Percentiles rank a stretch among this genome's conserved stretches.
Conservation (phyloP, 441 rosid genomes). For the Pelargonium fulgidum region DNA sequence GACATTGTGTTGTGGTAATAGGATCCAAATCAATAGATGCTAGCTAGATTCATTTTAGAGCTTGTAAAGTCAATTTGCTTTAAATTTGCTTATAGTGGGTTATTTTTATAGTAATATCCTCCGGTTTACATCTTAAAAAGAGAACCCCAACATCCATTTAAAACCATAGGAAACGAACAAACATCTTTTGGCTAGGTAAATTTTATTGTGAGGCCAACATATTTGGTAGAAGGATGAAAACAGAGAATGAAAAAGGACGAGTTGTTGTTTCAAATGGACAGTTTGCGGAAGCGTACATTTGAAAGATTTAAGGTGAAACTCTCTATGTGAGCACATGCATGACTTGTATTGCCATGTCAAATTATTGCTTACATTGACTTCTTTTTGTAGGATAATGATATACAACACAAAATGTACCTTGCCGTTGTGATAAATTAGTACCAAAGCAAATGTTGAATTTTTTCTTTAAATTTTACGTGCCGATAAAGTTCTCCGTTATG, state of each 20-base stretch:
- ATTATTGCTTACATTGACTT: neutral
- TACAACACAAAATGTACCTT: neutral
- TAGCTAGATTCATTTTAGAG: neutral
- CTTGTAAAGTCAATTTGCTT: neutral
- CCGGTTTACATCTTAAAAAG: neutral
- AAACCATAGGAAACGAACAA: neutral
- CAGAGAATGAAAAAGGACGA: neutral
- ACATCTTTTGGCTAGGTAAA: neutral
- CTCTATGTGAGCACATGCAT: neutral
- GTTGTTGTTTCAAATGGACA: neutral
- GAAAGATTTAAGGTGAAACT: neutral
- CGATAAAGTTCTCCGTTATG: conserved; percentile 10
- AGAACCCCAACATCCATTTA: neutral
- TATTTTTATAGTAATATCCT: neutral
- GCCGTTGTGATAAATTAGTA: neutral
- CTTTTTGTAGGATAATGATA: neutral
- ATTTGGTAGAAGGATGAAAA: neutral
- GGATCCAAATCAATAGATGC: neutral
- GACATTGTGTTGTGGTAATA: neutral
- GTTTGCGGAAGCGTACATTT: neutral
- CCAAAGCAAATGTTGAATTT: neutral
- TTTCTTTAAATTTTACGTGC: neutral
- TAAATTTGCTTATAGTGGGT: neutral
- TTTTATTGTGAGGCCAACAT: neutral
- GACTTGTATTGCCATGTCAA: neutral